Percentiles rank a stretch among this genome's conserved stretches.
These are phyloP conservation scores for Thalassiosira hispida DNA, from an alignment of 352 stramenopile species.

Conservation along the genomic window DNA sequence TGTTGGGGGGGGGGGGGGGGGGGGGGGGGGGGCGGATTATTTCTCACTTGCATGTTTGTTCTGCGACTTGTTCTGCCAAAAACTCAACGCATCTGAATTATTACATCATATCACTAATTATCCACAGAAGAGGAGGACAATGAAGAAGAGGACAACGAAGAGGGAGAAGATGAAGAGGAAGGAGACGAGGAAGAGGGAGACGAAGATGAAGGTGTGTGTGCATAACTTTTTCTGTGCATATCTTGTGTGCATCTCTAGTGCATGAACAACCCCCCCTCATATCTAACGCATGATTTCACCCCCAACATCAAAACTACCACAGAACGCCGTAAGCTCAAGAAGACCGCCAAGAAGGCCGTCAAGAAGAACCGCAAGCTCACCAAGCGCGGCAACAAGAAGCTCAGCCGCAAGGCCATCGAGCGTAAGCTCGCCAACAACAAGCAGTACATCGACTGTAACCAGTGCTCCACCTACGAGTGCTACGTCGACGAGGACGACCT, in stretches of 20 bases:
- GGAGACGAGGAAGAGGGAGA: constrained; percentile 4
- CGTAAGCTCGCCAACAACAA: constrained; percentile 25
- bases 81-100: no score
- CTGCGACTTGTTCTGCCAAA: no score
- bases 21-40: no score
- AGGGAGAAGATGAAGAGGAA: constrained; percentile 19
- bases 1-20: no score
- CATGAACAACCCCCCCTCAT: not conserved
- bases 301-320: not conserved
- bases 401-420: constrained; percentile 16
- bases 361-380: not conserved
- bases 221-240: not conserved
- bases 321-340: constrained; percentile 20
- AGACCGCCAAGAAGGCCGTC: not conserved
- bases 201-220: constrained; percentile 3
- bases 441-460: constrained; percentile 35
- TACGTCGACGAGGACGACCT: constrained; percentile 35
- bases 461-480: constrained; percentile 44
- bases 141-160: constrained; percentile 21
- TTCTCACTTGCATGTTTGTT: no score
- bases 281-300: not conserved
- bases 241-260: not conserved
- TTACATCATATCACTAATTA: no score
- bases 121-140: not conserved
- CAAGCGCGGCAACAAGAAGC: not conserved